phyloP scores from a whole-genome alignment of 805 yeast genomes.

The Metschnikowia aberdeeniae region DNA sequence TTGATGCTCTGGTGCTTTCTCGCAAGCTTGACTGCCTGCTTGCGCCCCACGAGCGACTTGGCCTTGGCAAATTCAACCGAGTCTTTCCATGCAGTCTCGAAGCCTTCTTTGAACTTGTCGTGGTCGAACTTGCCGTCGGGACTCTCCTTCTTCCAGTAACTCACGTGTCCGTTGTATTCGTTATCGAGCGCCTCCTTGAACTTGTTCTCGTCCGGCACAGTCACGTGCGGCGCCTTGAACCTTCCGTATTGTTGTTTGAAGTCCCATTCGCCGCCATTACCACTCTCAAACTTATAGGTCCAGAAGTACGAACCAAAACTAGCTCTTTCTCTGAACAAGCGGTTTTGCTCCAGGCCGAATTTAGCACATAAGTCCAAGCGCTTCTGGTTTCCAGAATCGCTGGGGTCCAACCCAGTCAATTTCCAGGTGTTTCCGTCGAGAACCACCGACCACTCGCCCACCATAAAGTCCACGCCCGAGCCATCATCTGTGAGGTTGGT shows the following conservation, averaged over 20 bases:
- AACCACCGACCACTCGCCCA: constrained; percentile 92
- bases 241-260: constrained; percentile 66
- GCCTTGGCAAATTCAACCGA: constrained; percentile 61
- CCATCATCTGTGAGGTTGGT: constrained; percentile 44
- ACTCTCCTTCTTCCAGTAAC: constrained; percentile 66
- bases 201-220: constrained; percentile 37
- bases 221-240: constrained; percentile 20
- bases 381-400: constrained; percentile 22
- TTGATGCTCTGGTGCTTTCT: constrained; percentile 60
- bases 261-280: constrained; percentile 98
- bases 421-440: constrained; percentile 75
- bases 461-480: constrained; percentile 59
- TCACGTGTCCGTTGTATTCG: constrained; percentile 44
- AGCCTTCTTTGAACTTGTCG: constrained; percentile 78
- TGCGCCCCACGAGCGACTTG: constrained; percentile 71
- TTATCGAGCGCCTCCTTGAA: constrained; percentile 38
- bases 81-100: constrained; percentile 72
- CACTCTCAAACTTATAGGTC: constrained; percentile 83
- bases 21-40: constrained; percentile 47
- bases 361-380: constrained; percentile 54
- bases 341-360: constrained; percentile 57
- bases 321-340: constrained; percentile 49
- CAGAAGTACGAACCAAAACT: constrained; percentile 79
- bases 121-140: constrained; percentile 66
- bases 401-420: constrained; percentile 30